phyloP scores from a whole-genome alignment of 805 yeast species.

The Candida caryicola region DNA sequence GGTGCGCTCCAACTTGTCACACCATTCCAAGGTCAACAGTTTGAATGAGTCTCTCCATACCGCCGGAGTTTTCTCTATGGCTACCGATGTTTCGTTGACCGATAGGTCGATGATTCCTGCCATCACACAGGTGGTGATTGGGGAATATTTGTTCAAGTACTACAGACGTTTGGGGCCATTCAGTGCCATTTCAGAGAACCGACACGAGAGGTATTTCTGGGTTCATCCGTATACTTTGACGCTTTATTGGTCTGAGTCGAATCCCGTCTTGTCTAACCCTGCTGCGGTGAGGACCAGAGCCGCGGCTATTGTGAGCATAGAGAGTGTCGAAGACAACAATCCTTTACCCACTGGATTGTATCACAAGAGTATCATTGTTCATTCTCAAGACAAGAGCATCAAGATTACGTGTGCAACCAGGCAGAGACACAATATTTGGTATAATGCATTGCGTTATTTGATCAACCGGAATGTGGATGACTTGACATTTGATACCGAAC shows the following conservation, averaged over 20 bases:
- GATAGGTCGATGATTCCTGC: conserved; percentile 78
- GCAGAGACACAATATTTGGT: conserved; percentile 90
- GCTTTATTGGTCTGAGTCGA: conserved; percentile 80
- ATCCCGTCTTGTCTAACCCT: conserved; percentile 73
- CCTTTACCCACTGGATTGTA: conserved; percentile 87
- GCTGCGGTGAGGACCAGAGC: conserved; percentile 67
- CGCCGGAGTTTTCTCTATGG: conserved; percentile 40
- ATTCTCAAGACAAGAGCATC: conserved; percentile 61
- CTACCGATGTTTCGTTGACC: conserved; percentile 62
- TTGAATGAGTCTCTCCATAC: conserved; percentile 33
- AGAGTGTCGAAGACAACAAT: conserved; percentile 77
- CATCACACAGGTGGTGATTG: conserved; percentile 88
- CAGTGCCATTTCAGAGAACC: conserved; percentile 67
- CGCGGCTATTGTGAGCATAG: conserved; percentile 74
- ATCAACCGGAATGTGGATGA: conserved; percentile 64
- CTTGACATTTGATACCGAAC: conserved; percentile 42
- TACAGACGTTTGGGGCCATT: conserved; percentile 74
- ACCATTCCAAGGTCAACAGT: conserved; percentile 26
- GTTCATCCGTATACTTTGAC: conserved; percentile 91
- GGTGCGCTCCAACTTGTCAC: conserved; percentile 29
- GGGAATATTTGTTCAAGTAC: conserved; percentile 85
- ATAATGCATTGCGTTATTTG: conserved; percentile 73
- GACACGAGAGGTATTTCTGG: conserved; percentile 96
- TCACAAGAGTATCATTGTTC: conserved; percentile 78
- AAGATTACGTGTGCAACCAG: conserved; percentile 86